Percentiles rank a stretch among this genome's conserved stretches.
These are phyloP conservation scores for Cercophora newfieldiana DNA, from an alignment of 495 filamentous ascomycete genomes.

Conservation along the genomic window DNA sequence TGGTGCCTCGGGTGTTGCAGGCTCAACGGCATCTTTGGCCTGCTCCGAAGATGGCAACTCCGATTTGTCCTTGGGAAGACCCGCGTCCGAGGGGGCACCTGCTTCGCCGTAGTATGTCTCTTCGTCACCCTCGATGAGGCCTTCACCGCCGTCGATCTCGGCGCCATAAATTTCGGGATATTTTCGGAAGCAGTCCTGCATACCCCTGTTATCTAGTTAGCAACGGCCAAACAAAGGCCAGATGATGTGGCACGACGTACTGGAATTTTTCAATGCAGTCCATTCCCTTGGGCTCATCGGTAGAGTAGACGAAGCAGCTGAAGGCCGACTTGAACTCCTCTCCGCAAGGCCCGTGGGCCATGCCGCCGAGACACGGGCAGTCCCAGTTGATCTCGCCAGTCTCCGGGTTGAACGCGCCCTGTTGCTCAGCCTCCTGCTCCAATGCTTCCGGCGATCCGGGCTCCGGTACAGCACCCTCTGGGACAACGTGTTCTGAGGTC, in stretches of 20 bases:
- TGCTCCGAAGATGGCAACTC: conserved; percentile 9
- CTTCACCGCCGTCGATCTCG: conserved; percentile 89
- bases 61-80: conserved; percentile 10
- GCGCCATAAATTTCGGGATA: conserved; percentile 89
- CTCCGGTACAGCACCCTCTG: conserved; percentile 19
- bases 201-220: conserved; percentile 58
- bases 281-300: conserved; percentile 96
- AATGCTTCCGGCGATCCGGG: conserved; percentile 55
- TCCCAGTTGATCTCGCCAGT: conserved; percentile 99
- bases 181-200: conserved; percentile 95
- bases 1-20: not conserved
- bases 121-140: no score
- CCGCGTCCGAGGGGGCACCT: conserved; percentile 15
- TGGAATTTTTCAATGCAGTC: conserved; percentile 99
- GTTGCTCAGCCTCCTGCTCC: conserved; percentile 75
- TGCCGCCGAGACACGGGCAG: conserved; percentile 94
- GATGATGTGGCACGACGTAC: conserved; percentile 48
- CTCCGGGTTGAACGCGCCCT: conserved; percentile 96
- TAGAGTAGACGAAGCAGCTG: conserved; percentile 94
- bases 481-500: conserved; percentile 27
- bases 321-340: conserved; percentile 93
- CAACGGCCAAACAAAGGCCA: conserved; percentile 10
- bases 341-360: conserved; percentile 95
- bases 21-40: conserved; percentile 4
- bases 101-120: conserved; percentile 9